phyloP scores from a whole-genome alignment of 2,329 filamentous ascomycete species.

The Claviceps pazoutovae region DNA sequence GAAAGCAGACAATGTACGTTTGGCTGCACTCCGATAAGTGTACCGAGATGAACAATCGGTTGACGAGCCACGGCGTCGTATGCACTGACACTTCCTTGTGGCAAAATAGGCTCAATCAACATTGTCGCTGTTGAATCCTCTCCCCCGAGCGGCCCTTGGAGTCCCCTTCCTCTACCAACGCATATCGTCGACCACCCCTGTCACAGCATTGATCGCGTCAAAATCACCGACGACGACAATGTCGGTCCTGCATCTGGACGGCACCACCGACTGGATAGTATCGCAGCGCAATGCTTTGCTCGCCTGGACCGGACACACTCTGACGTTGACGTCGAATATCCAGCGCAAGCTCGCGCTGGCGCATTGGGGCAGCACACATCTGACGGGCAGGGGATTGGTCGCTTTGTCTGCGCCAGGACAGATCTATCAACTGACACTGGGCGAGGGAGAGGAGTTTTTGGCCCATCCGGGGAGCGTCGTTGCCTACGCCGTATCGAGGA shows the following conservation, averaged over 20 bases:
- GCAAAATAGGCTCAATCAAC: slow-evolving; percentile 63
- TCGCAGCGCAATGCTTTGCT: slow-evolving; percentile 75
- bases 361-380: slow-evolving; percentile 81
- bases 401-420: slow-evolving; percentile 79
- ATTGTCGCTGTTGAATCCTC: slow-evolving; percentile 71
- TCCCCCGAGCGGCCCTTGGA: slow-evolving; percentile 64
- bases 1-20: slow-evolving; percentile 86
- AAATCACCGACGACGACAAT: slow-evolving; percentile 80
- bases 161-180: slow-evolving; percentile 93
- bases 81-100: neutral
- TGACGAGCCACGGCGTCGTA: neutral
- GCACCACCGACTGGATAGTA: slow-evolving; percentile 89
- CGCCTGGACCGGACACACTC: slow-evolving; percentile 91
- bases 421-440: slow-evolving; percentile 72
- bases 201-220: slow-evolving; percentile 78
- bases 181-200: slow-evolving; percentile 72
- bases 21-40: slow-evolving; percentile 10
- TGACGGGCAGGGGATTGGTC: slow-evolving; percentile 77
- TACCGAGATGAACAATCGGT: neutral
- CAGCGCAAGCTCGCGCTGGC: slow-evolving; percentile 63
- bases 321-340: slow-evolving; percentile 61
- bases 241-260: slow-evolving; percentile 77
- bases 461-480: slow-evolving; percentile 85
- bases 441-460: slow-evolving; percentile 75
- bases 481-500: slow-evolving; percentile 67